Conservation (phyloP, 768 basidiomycete genomes). For the Guyanaporus albipodus region DNA sequence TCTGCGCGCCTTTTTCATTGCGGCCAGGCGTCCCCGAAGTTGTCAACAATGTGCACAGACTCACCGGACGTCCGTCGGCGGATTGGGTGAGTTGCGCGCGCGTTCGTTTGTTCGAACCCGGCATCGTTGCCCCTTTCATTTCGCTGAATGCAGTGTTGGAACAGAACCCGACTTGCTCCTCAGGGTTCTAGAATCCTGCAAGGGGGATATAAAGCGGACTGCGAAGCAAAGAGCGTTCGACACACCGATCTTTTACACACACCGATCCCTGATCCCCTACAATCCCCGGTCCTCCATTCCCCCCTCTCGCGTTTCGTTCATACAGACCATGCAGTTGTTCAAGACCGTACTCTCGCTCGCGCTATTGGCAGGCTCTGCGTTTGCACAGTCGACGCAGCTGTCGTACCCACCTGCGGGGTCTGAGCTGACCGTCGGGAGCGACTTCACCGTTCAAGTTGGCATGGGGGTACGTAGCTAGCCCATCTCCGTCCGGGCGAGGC, state of each 20-base stretch:
- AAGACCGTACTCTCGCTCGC: constrained; percentile 12
- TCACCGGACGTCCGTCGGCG: background rate
- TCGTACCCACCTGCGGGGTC: constrained; percentile 7
- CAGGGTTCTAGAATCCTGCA: background rate
- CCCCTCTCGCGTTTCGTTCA: background rate
- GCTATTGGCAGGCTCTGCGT: constrained; percentile 7
- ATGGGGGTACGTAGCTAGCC: constrained; percentile 15
- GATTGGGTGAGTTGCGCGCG: no score
- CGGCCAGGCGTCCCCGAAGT: constrained; percentile 9
- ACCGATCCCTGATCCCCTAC: background rate
- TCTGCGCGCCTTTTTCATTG: no score
- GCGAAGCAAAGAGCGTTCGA: background rate
- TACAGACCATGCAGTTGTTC: constrained; percentile 15
- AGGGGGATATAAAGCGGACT: constrained; percentile 16
- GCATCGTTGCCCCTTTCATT: no score
- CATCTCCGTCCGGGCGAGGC: background rate
- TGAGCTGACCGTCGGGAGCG: constrained; percentile 6
- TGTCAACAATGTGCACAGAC: background rate
- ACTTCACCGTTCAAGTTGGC: constrained; percentile 13
- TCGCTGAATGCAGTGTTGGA: no score
- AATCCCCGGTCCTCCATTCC: background rate
- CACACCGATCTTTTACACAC: no score
- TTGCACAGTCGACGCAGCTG: constrained; percentile 15
- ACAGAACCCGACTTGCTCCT: no score
- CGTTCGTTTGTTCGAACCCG: no score